Percentiles rank a stretch among this genome's conserved stretches.
Conservation (phyloP, 2,329 filamentous ascomycete genomes). For the Mollisiaceae sp. region DNA sequence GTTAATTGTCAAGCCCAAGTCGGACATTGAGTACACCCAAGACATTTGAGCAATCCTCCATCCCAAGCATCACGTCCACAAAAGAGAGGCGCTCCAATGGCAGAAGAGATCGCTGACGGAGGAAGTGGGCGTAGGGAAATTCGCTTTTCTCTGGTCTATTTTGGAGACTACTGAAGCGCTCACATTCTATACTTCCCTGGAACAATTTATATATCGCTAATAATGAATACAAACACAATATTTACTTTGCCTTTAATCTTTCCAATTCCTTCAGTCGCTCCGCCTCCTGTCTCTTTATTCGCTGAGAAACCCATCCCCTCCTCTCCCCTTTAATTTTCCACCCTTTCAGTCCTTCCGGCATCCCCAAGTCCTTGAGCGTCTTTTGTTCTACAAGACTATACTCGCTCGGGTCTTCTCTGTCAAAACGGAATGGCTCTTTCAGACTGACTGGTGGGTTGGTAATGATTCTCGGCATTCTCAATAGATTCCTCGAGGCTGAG, state of each 20-base stretch:
- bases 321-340: constrained; percentile 55
- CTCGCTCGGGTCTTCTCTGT: constrained; percentile 47
- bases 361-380: constrained; percentile 54
- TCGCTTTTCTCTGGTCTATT: too few relatives aligned
- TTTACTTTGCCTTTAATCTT: constrained; percentile 25
- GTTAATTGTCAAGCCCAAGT: too few relatives aligned
- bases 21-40: too few relatives aligned
- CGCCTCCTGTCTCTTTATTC: constrained; percentile 49
- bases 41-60: too few relatives aligned
- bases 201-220: not conserved
- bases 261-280: constrained; percentile 51
- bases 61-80: too few relatives aligned
- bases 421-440: constrained; percentile 56
- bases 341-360: constrained; percentile 48
- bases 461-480: constrained; percentile 55
- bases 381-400: constrained; percentile 59
- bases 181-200: not conserved
- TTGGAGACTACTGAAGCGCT: too few relatives aligned
- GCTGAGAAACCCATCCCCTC: constrained; percentile 51
- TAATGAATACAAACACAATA: not conserved
- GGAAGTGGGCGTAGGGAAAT: too few relatives aligned
- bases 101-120: too few relatives aligned
- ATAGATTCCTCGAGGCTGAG: constrained; percentile 54
- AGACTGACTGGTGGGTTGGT: constrained; percentile 59
- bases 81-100: too few relatives aligned